Base-by-base conservation (phyloP, 805 yeast species). In the Clavispora santaluciae region DNA sequence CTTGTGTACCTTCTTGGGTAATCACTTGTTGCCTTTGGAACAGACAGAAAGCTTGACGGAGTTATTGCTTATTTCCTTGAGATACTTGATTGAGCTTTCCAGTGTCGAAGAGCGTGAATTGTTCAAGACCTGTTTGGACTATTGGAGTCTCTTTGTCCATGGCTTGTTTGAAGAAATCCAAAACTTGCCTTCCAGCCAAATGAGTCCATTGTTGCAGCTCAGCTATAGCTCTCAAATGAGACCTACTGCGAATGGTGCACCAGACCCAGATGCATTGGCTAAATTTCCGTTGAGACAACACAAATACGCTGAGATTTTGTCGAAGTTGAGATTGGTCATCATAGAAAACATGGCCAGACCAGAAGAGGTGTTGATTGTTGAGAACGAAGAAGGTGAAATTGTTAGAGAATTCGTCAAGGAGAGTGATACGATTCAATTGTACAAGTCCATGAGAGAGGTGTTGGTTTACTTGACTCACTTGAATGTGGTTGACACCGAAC, bases 281-380 rank as follows among this genome's bases (percentile, higher is more conserved):
- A 79, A 79, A 54, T 81, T 75, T 61, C 90, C 95, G 7, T 74
- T 91, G 43, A 83, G 97, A 62, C 88, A 84, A 60, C 95, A 91
- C 64, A 78, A 77, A 39, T 93, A 93, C 59, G 70, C 79, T n/a
- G 76, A 77, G 20, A 72, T 93, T 33, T 75, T 93, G 52, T 82
- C 96, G 4, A 81, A 81, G 57, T 73, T 93, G 55, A 80, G 99
- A 65, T 71, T 84, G 45, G 95, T 95, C n/a, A 83, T 93, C 59
- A 93, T 93, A 56, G 98, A 90, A 65, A 86, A 86, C 56, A 93
- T 93, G 99, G 99, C 87, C 1, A 81, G 95, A 62, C 99, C 99
- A 3, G 99, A 93, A 64, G 99, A 93, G 68, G 99, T 93, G 41
- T 74, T 93, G 42, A 79, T 93, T 68, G 97, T 90, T 38, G 98